A percentile compares a stretch with the other conserved stretches of the same genome.
Conservation (phyloP, 257 asterid species). For the Petunia axillaris region DNA sequence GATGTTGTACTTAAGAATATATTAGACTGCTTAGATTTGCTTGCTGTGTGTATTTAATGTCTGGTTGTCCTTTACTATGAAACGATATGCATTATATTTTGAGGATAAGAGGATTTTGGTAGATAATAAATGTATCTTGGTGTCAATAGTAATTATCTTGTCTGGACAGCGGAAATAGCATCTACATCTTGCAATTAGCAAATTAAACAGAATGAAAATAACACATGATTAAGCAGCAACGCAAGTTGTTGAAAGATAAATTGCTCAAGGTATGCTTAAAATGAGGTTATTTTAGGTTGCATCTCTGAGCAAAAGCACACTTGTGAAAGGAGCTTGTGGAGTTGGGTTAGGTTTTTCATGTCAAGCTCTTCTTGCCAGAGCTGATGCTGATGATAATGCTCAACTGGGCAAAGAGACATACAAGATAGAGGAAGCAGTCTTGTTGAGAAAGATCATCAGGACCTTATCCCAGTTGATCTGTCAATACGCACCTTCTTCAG, state of each 20-base stretch:
- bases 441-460: slow-evolving; percentile 62
- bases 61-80: background rate
- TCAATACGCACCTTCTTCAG: slow-evolving; percentile 64
- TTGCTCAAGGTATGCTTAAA: slow-evolving; percentile 18
- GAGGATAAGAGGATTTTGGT: background rate
- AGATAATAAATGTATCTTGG: slow-evolving; percentile 14
- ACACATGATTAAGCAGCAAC: slow-evolving; percentile 16
- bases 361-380: slow-evolving; percentile 75
- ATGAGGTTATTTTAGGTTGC: slow-evolving; percentile 60
- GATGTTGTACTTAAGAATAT: background rate
- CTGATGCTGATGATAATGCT: slow-evolving; percentile 52
- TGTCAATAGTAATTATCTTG: slow-evolving; percentile 17
- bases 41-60: slow-evolving; percentile 6
- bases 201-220: slow-evolving; percentile 4
- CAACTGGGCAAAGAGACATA: slow-evolving; percentile 47
- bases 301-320: slow-evolving; percentile 77
- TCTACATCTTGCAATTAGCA: slow-evolving; percentile 19
- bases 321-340: slow-evolving; percentile 97
- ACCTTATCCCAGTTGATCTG: slow-evolving; percentile 66
- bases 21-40: slow-evolving; percentile 14
- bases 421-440: slow-evolving; percentile 56
- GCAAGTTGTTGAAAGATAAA: slow-evolving; percentile 8
- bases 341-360: slow-evolving; percentile 90
- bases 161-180: background rate
- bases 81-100: slow-evolving; percentile 9